Evolutionary conservation across 352 stramenopile genomes (phyloP), one percentile per base, ranked within the genome.

Genomic region (Phytopythium litorale): DNA sequence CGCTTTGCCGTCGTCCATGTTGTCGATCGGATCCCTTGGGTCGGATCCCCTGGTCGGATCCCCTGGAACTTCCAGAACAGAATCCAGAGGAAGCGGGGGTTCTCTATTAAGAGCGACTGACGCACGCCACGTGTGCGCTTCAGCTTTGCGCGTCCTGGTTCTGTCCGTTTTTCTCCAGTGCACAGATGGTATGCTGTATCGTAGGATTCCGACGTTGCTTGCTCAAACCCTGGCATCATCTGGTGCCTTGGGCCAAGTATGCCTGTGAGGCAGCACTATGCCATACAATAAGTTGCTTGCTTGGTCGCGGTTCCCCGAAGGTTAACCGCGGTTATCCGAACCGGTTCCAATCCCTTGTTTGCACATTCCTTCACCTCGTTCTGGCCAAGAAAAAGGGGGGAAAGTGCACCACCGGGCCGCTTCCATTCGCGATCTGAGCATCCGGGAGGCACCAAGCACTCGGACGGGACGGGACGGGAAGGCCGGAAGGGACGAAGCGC

Each of bases 281-380:
- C 35, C 35, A 16, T 16, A 32, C 21, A 6, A n/a, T 0, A 58
- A 35, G 53, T 56, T 56, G 50, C 50, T 56, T 56, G 50, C 30
- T 56, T 42, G 32, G 49, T 40, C 49, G 6, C 15, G 1, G 8
- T 13, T 28, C 4, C 9, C 19, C 3, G 7, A 25, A 19, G 9
- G 7, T 5, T 25, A 49, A 49, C 19, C 19, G 19, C 18, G 0
- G 30, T 28, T 28, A 58, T 33, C n/a, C 25, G 15, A 58, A 46
- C 53, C 53, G 53, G 37, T 50, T 25, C 53, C n/a, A 2, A n/a
- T 18, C 15, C 21, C 12, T 12, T 60, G 55, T 60, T 60, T 60
- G 55, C 55, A 25, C 55, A 15, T 42, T 40, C 8, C 35, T 12
- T 38, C 8, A 15, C 35, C 35, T 54, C 48, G 25, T 28, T 5